Conservation (phyloP, 75 land plant genomes). For the Cupressus sempervirens region DNA sequence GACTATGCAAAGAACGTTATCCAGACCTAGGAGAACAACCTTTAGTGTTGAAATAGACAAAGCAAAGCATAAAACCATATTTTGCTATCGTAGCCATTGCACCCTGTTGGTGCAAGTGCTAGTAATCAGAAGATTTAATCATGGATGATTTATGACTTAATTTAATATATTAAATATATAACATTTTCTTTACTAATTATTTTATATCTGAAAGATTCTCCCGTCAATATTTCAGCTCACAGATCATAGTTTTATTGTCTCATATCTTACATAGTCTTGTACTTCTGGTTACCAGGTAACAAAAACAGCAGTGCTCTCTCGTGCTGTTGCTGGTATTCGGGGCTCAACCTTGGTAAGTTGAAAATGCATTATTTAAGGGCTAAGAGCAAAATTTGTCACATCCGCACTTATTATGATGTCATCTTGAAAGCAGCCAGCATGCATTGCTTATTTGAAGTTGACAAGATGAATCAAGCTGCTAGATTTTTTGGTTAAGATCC, state of each 20-base stretch:
- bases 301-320: conserved; percentile 90
- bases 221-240: background rate
- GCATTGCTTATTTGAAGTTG: too few relatives aligned
- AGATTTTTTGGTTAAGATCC: too few relatives aligned
- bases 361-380: background rate
- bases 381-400: background rate
- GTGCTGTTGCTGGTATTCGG: conserved; percentile 86
- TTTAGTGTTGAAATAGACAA: too few relatives aligned
- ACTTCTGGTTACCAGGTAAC: conserved; percentile 54
- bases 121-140: background rate
- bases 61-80: too few relatives aligned
- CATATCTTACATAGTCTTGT: background rate
- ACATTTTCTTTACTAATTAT: background rate
- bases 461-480: too few relatives aligned
- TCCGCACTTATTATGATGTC: too few relatives aligned
- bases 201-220: background rate
- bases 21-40: too few relatives aligned
- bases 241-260: background rate
- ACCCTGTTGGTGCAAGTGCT: too few relatives aligned
- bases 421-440: too few relatives aligned
- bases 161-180: background rate
- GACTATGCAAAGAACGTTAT: too few relatives aligned
- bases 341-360: conserved; percentile 83
- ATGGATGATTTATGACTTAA: background rate
- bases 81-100: too few relatives aligned